phyloP scores from a whole-genome alignment of 805 yeast genomes.

The Kurtzmaniella fragi region DNA sequence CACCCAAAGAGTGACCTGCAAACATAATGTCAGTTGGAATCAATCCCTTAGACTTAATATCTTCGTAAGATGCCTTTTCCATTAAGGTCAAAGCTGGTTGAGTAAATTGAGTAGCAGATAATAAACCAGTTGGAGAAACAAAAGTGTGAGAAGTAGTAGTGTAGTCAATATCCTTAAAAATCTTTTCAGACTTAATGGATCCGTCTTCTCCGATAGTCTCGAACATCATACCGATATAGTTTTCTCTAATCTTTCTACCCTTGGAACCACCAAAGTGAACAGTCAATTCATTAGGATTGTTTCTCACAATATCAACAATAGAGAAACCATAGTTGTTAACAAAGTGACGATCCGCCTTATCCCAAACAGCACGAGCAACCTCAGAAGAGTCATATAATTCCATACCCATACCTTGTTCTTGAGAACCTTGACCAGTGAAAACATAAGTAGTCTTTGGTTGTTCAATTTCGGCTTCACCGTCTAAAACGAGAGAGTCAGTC shows the following conservation, averaged over 20 bases:
- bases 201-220: slow-evolving; percentile 90
- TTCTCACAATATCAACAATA: slow-evolving; percentile 88
- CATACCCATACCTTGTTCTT: slow-evolving; percentile 99
- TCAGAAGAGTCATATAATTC: slow-evolving; percentile 86
- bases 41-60: slow-evolving; percentile 91
- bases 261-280: slow-evolving; percentile 97
- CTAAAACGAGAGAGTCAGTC: slow-evolving; percentile 70
- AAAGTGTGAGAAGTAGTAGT: slow-evolving; percentile 82
- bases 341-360: slow-evolving; percentile 93
- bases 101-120: slow-evolving; percentile 97
- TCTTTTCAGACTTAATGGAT: slow-evolving; percentile 81
- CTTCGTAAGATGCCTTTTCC: slow-evolving; percentile 99
- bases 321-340: slow-evolving; percentile 94
- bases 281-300: slow-evolving; percentile 93
- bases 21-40: slow-evolving; percentile 90
- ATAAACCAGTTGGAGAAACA: slow-evolving; percentile 87
- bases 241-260: slow-evolving; percentile 91
- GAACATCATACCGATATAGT: slow-evolving; percentile 95
- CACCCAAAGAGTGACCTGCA: slow-evolving; percentile 99
- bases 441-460: slow-evolving; percentile 96
- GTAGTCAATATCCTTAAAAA: slow-evolving; percentile 86
- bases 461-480: slow-evolving; percentile 98
- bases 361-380: slow-evolving; percentile 96
- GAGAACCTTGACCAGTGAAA: slow-evolving; percentile 99
- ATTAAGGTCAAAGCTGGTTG: slow-evolving; percentile 98